Evolutionary conservation across 495 filamentous ascomycete species (phyloP), one percentile per base, ranked within the genome.

Genomic region (Talaromyces nanjingensis): DNA sequence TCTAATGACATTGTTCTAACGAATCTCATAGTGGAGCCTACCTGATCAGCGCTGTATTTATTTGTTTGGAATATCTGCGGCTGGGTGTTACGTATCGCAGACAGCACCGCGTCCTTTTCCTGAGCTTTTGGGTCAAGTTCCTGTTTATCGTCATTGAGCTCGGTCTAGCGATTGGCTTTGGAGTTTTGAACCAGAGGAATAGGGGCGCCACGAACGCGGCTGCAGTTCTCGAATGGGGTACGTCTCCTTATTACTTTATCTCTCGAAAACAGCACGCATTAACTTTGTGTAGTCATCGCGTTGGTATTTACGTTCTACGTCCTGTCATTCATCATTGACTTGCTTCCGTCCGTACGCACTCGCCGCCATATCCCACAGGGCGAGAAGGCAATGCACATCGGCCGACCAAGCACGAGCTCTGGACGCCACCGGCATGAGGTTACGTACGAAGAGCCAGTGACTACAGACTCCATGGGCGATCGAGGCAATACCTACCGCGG

Each of bases 291-390:
- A 84, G 76, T 87, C 60, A 88, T 98, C 65, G 87, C 92, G 24
- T 87, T 98, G 67, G 79, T 97, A 65, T 98, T 96, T 77, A 92
- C 88, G 9, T 89, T 91, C 69, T 97, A 96, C 73, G 79, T 96
- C 49, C 83, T 96, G 56, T 92, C 90, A 45, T 98, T 96, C 77
- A 84, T 89, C 61, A 77, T 98, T 69, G 94, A 98, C 72, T 80
- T 98, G 42, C 77, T 91, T 59, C 94, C 94, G 0, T 91, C 92
- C 20, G 81, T 89, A 2, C 79, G 83, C 14, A 91, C 85, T 4
- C 88, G 87, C 64, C 74, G 73, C 37, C 76, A 79, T 55, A 58
- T 80, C 8, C 77, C 77, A 1, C 77, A 80, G 63, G 79, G 77
- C 27, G 76, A 81, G 65, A 81, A 81, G 65, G 68, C 68, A 14